phyloP scores from a whole-genome alignment of 768 basidiomycete genomes.

The Lactarius akahatsu region DNA sequence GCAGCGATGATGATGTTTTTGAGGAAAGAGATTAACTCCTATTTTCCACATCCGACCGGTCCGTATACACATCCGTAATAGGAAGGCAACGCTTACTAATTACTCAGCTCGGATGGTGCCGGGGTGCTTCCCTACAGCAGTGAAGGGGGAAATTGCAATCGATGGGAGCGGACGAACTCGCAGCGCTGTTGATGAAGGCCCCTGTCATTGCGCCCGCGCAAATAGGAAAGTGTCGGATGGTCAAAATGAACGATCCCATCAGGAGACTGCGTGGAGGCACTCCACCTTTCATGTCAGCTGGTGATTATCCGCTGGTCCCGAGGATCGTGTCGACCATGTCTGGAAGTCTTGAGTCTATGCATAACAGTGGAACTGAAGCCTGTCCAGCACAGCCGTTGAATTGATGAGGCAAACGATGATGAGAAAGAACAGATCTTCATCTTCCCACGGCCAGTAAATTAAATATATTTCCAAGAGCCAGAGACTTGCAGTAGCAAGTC shows the following conservation, averaged over 20 bases:
- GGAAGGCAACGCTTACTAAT: no score
- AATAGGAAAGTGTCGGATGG: not conserved
- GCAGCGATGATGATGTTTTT: no score
- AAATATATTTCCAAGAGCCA: constrained; percentile 2
- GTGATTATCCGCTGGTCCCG: not conserved
- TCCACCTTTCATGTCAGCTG: not conserved
- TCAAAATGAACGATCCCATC: not conserved
- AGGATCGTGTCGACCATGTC: not conserved
- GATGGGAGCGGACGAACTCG: not conserved
- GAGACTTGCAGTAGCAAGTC: no score
- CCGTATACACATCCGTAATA: no score
- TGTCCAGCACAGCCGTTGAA: not conserved
- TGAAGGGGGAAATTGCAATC: not conserved
- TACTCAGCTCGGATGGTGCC: no score
- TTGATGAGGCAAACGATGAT: not conserved
- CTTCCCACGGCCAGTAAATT: not conserved
- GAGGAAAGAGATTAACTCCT: no score
- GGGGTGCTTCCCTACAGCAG: no score
- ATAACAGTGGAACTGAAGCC: not conserved
- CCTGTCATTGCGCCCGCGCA: not conserved
- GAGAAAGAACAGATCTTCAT: not conserved
- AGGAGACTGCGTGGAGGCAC: not conserved
- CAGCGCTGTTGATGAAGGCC: not conserved
- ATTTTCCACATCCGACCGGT: no score
- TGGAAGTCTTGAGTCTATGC: not conserved